Evolutionary conservation across 768 basidiomycete genomes (phyloP).

Genomic region (Kwoniella dejecticola): DNA sequence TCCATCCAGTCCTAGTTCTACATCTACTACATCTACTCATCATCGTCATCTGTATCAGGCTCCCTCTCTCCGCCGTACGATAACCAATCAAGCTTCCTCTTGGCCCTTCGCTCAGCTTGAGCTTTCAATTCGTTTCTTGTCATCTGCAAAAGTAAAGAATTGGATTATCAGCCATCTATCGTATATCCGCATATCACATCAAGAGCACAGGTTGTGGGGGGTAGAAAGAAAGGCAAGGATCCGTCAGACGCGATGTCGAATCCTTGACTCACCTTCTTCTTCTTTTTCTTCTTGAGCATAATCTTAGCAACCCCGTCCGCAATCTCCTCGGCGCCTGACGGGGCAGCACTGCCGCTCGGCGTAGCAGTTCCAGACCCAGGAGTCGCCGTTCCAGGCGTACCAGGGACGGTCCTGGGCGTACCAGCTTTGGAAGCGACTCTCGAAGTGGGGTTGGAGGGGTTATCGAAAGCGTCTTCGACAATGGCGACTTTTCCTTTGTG

Average conservation of each 20-base stretch:
- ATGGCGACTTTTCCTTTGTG: slow-evolving; percentile 85
- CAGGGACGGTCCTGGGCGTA: slow-evolving; percentile 58
- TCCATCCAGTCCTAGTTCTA: not conserved
- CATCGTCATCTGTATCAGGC: slow-evolving; percentile 52
- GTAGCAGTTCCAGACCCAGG: slow-evolving; percentile 66
- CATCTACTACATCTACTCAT: slow-evolving; percentile 17
- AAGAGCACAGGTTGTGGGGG: too few species aligned
- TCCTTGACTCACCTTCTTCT: slow-evolving; percentile 77
- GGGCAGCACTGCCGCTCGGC: slow-evolving; percentile 54
- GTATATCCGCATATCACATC: too few species aligned
- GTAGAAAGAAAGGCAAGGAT: too few species aligned
- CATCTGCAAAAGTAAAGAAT: slow-evolving; percentile 24
- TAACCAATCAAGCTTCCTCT: slow-evolving; percentile 81
- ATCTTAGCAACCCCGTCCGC: slow-evolving; percentile 44
- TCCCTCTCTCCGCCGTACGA: slow-evolving; percentile 67
- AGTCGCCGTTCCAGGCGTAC: slow-evolving; percentile 62
- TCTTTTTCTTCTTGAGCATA: slow-evolving; percentile 64
- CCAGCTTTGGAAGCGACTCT: slow-evolving; percentile 69
- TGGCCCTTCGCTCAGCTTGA: slow-evolving; percentile 77
- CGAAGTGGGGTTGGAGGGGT: slow-evolving; percentile 69
- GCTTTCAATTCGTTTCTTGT: slow-evolving; percentile 68
- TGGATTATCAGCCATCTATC: too few species aligned
- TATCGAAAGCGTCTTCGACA: slow-evolving; percentile 79
- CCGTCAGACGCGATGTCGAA: too few species aligned
- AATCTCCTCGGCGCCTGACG: slow-evolving; percentile 41